A percentile compares a stretch with the other conserved stretches of the same genome.
Evolutionary conservation across 2,329 filamentous ascomycete genomes (phyloP).

Genomic region (Cladosporium phlei): DNA sequence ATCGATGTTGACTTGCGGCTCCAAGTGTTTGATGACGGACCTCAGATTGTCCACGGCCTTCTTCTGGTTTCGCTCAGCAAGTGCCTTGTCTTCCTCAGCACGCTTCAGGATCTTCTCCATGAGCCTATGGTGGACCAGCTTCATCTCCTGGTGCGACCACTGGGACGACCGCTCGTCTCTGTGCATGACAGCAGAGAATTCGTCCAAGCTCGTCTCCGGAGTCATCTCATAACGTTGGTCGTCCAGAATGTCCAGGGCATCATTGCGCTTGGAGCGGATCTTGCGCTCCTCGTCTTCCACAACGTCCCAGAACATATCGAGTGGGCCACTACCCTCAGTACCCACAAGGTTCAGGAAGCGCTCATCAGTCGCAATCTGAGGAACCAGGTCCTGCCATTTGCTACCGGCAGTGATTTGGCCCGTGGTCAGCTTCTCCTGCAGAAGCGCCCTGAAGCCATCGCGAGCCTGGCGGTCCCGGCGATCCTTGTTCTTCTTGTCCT

Average conservation of each 20-base stretch:
- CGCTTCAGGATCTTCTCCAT: constrained; percentile 81
- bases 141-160: constrained; percentile 74
- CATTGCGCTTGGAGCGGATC: constrained; percentile 29
- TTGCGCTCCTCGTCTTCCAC: constrained; percentile 84
- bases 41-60: constrained; percentile 79
- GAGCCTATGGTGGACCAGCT: constrained; percentile 79
- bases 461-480: constrained; percentile 81
- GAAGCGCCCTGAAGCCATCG: constrained; percentile 70
- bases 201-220: constrained; percentile 78
- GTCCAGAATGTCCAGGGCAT: constrained; percentile 38
- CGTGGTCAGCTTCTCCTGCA: constrained; percentile 66
- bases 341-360: constrained; percentile 81
- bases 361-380: constrained; percentile 70
- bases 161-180: constrained; percentile 81
- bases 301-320: constrained; percentile 94
- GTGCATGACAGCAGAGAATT: constrained; percentile 77
- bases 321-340: constrained; percentile 57
- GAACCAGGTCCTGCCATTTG: constrained; percentile 81
- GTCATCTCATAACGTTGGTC: constrained; percentile 90
- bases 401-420: constrained; percentile 84
- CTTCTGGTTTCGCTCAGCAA: constrained; percentile 79
- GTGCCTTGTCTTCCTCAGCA: constrained; percentile 73
- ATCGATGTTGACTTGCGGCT: constrained; percentile 69
- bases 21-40: constrained; percentile 80
- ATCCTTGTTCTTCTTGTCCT: constrained; percentile 74